A percentile compares a stretch with the other conserved stretches of the same genome.
phyloP scores from a whole-genome alignment of 2,329 filamentous ascomycete species.

The Sporothrix mexicana region DNA sequence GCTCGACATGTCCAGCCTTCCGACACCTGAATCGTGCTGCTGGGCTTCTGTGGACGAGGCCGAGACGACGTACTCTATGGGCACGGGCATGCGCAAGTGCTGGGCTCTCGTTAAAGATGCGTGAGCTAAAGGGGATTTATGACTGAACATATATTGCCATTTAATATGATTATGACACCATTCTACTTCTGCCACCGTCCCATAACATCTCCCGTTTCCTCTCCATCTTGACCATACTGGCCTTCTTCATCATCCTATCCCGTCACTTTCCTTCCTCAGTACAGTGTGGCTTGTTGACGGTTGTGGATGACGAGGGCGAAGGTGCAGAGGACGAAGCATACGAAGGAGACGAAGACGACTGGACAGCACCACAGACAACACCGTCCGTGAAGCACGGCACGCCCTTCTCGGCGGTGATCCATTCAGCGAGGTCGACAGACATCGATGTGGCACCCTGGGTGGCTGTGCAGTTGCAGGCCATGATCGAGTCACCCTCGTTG shows the following conservation, averaged over 20 bases:
- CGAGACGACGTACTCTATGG: conserved; percentile 58
- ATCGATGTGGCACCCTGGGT: conserved; percentile 8
- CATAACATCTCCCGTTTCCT: background rate
- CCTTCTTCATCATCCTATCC: no score
- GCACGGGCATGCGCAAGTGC: conserved; percentile 64
- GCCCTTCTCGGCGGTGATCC: conserved; percentile 30
- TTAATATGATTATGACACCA: no score
- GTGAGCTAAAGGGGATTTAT: background rate
- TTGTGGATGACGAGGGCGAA: background rate
- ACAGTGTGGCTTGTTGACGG: background rate
- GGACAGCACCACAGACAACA: conserved; percentile 23
- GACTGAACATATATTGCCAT: no score
- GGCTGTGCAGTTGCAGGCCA: conserved; percentile 33
- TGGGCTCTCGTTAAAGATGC: conserved; percentile 53
- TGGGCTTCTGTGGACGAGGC: conserved; percentile 51
- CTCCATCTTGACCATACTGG: background rate
- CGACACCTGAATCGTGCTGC: conserved; percentile 37
- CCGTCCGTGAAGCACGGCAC: conserved; percentile 34
- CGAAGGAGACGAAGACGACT: background rate
- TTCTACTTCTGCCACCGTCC: no score
- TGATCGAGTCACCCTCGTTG: conserved; percentile 3
- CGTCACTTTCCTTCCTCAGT: background rate
- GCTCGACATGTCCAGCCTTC: background rate
- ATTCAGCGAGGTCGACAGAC: conserved; percentile 30
- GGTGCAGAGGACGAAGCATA: background rate